A percentile compares a stretch with the other conserved stretches of the same genome.
Conservation (phyloP, 1,284 basidiomycete genomes). For the Singerocomus inundabilis region DNA sequence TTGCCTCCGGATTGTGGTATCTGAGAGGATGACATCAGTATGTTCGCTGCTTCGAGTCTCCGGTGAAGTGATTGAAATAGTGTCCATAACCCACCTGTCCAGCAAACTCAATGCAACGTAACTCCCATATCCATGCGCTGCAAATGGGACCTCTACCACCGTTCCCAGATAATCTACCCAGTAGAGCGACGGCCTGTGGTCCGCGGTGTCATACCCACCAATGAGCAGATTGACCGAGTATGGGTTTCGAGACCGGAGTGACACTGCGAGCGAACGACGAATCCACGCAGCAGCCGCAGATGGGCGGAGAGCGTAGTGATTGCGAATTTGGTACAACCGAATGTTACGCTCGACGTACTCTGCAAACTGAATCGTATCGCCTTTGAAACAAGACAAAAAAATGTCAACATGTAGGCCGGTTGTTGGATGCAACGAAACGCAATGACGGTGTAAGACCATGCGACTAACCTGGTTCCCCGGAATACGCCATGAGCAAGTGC, state of each 20-base stretch:
- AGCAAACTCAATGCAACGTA: constrained; percentile 93
- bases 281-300: constrained; percentile 94
- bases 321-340: constrained; percentile 93
- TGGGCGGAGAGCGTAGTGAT: constrained; percentile 86
- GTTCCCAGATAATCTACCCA: constrained; percentile 98
- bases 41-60: not conserved
- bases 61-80: not conserved
- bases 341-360: constrained; percentile 97
- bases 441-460: not conserved
- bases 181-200: constrained; percentile 75
- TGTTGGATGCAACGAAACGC: too few species aligned
- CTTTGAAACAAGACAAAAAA: constrained; percentile 44
- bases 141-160: constrained; percentile 86
- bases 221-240: constrained; percentile 93
- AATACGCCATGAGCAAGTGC: constrained; percentile 93
- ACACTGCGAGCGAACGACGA: constrained; percentile 85
- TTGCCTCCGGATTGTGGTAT: constrained; percentile 83
- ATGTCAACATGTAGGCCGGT: not conserved
- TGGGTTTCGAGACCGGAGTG: constrained; percentile 83
- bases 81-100: constrained; percentile 61
- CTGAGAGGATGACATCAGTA: constrained; percentile 38
- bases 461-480: constrained; percentile 85
- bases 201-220: constrained; percentile 84
- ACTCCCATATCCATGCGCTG: constrained; percentile 92
- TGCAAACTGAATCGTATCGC: constrained; percentile 96